These are phyloP conservation scores for Dictyostelium capitatum DNA, from an alignment of 78 protist species.

Conservation along the genomic window DNA sequence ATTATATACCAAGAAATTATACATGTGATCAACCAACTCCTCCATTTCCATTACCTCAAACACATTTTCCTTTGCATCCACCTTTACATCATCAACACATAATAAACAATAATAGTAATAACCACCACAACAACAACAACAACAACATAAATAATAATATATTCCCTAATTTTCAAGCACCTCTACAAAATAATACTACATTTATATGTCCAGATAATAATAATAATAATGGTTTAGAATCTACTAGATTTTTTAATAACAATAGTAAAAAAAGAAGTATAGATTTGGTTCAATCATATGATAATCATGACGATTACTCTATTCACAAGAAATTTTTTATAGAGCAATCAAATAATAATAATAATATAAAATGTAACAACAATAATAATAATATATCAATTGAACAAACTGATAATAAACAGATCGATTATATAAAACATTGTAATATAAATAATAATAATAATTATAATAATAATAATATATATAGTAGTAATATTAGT, in stretches of 20 bases:
- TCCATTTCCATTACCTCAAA: not conserved
- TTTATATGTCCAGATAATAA: not conserved
- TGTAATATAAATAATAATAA: not conserved
- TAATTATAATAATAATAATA: not conserved
- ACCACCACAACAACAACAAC: not conserved
- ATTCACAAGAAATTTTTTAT: conserved; percentile 25
- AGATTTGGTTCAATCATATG: not conserved
- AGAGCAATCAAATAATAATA: conserved; percentile 18
- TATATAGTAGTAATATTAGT: not conserved
- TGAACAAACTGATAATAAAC: conserved; percentile 1
- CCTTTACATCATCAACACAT: not conserved
- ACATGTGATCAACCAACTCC: not conserved
- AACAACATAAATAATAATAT: not conserved
- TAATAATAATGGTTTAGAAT: not conserved
- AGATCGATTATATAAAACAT: conserved; percentile 13
- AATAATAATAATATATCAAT: conserved; percentile 18
- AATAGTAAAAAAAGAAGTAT: conserved; percentile 13
- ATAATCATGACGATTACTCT: not conserved
- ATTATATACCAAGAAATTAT: not conserved
- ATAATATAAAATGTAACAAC: conserved; percentile 1
- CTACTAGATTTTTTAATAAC: not conserved
- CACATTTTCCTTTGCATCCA: not conserved
- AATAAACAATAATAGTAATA: not conserved
- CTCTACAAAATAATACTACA: not conserved
- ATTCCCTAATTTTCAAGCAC: not conserved